Conservation (phyloP, 805 yeast species). For the Blastobotrys attinorum region DNA sequence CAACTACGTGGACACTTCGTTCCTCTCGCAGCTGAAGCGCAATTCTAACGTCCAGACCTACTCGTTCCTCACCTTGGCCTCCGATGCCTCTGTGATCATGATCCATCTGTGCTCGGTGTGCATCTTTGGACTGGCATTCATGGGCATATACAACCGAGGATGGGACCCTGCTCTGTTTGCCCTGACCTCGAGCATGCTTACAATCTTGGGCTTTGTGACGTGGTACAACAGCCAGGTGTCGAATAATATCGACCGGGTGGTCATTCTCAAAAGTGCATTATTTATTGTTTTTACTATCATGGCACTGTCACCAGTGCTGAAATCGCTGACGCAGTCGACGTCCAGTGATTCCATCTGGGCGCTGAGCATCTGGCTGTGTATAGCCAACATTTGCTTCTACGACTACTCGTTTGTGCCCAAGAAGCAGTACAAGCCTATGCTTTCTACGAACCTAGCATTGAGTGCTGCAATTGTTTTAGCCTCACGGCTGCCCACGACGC, state of each 20-base stretch:
- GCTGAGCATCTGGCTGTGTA: slow-evolving; percentile 66
- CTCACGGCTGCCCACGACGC: slow-evolving; percentile 68
- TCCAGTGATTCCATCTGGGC: slow-evolving; percentile 96
- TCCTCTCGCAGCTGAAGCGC: slow-evolving; percentile 69
- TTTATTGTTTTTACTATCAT: slow-evolving; percentile 63
- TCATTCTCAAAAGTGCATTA: slow-evolving; percentile 53
- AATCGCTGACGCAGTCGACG: slow-evolving; percentile 80
- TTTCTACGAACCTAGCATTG: slow-evolving; percentile 75
- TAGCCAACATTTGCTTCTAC: slow-evolving; percentile 58
- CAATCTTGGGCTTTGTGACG: slow-evolving; percentile 21
- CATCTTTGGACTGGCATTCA: slow-evolving; percentile 60
- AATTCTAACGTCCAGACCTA: slow-evolving; percentile 68
- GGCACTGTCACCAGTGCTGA: slow-evolving; percentile 81
- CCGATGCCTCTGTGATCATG: slow-evolving; percentile 62
- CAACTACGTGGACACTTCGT: slow-evolving; percentile 77
- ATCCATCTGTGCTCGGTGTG: slow-evolving; percentile 58
- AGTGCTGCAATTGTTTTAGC: slow-evolving; percentile 86
- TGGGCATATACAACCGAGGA: slow-evolving; percentile 36
- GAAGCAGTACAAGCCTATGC: slow-evolving; percentile 35
- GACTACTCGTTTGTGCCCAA: slow-evolving; percentile 54
- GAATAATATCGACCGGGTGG: slow-evolving; percentile 3
- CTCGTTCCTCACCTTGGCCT: slow-evolving; percentile 53
- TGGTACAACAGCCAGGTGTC: slow-evolving; percentile 17
- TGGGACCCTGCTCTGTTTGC: slow-evolving; percentile 28
- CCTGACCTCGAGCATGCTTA: slow-evolving; percentile 21